Evolutionary conservation across 768 basidiomycete genomes (phyloP).

Genomic region (Leccinum incarnatum): DNA sequence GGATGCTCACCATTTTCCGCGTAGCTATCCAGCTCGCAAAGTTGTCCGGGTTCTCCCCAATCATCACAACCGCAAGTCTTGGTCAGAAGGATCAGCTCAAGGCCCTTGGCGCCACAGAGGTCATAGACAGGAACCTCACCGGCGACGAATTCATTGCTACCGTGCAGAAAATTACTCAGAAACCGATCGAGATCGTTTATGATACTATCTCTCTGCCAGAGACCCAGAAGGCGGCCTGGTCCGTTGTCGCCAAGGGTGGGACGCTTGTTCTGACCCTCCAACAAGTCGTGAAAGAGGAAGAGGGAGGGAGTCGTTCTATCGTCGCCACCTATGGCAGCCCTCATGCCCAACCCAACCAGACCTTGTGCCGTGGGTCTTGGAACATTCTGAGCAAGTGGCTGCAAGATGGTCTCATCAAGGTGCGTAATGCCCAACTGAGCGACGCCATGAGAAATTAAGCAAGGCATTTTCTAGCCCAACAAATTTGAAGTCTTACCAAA

Average conservation of each 20-base stretch:
- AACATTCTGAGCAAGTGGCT: conserved; percentile 23
- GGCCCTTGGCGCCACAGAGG: conserved; percentile 39
- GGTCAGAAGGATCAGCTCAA: conserved; percentile 31
- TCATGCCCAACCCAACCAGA: conserved; percentile 15
- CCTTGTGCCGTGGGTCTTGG: conserved; percentile 21
- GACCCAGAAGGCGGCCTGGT: conserved; percentile 36
- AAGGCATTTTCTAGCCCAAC: conserved; percentile 33
- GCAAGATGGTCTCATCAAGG: conserved; percentile 27
- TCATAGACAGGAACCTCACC: conserved; percentile 33
- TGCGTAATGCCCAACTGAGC: background rate
- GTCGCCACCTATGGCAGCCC: conserved; percentile 27
- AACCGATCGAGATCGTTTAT: conserved; percentile 20
- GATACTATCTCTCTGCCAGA: conserved; percentile 34
- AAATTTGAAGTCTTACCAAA: conserved; percentile 40
- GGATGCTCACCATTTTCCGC: conserved; percentile 2
- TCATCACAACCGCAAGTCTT: conserved; percentile 39
- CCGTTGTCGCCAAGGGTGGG: conserved; percentile 34
- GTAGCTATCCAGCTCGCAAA: conserved; percentile 41
- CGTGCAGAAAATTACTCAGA: conserved; percentile 26
- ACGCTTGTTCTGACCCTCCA: conserved; percentile 29
- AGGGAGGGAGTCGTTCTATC: conserved; percentile 17
- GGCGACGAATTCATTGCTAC: conserved; percentile 14
- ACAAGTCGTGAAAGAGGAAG: conserved; percentile 21
- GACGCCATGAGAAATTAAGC: background rate
- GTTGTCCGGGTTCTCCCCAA: conserved; percentile 39